Evolutionary conservation across 2,329 filamentous ascomycete species (phyloP).

Genomic region (Colletotrichum horii): DNA sequence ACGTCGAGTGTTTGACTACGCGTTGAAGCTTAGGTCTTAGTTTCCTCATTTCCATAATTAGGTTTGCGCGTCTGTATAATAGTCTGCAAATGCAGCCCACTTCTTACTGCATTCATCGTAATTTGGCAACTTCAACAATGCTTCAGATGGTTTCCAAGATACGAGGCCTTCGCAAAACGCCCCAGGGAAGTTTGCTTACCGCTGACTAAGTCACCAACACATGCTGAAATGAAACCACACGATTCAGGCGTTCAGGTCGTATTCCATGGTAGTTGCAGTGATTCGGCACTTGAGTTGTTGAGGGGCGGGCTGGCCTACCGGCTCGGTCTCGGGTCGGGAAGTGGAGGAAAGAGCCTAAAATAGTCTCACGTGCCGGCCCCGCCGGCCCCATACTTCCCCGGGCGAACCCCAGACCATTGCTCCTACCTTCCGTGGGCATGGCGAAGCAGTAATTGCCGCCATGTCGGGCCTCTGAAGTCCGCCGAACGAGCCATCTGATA

Average conservation of each 20-base stretch:
- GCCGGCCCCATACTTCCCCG: slow-evolving; percentile 4
- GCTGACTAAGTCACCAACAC: not conserved
- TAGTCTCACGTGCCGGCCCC: not conserved
- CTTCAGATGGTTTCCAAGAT: not conserved
- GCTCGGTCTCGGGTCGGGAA: slow-evolving; percentile 10
- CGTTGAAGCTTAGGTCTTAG: not conserved
- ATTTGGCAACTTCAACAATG: not conserved
- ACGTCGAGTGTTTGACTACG: slow-evolving; percentile 11
- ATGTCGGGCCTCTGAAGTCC: not conserved
- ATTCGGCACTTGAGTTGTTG: not conserved
- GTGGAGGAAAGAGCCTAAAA: not conserved
- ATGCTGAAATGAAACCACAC: not conserved
- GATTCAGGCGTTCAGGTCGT: not conserved
- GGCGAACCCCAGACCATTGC: not conserved
- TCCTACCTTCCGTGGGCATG: not conserved
- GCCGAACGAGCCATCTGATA: not conserved
- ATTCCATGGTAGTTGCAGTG: not conserved
- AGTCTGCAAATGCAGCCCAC: not conserved
- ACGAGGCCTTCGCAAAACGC: not conserved
- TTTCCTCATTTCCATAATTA: not conserved
- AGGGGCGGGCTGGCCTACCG: not conserved
- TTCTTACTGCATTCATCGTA: not conserved
- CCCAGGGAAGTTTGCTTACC: not conserved
- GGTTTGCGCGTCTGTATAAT: not conserved
- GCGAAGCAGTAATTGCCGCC: not conserved